These are phyloP conservation scores for Acmispon strigosus DNA, from an alignment of 306 rosid genomes.

Conservation along the genomic window DNA sequence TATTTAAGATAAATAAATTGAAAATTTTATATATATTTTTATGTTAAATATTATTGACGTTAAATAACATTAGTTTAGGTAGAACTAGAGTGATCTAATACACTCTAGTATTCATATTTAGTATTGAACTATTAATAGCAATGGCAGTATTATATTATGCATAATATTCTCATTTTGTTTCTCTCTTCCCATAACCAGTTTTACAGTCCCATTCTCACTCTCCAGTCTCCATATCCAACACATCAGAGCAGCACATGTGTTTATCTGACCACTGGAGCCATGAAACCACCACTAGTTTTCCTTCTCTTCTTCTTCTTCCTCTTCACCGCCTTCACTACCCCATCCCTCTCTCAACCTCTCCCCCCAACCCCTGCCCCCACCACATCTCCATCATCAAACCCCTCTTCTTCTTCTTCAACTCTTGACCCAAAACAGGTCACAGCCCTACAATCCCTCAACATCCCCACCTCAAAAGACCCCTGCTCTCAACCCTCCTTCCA, in stretches of 20 bases:
- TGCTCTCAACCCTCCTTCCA: conserved; percentile 49
- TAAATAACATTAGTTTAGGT: no score
- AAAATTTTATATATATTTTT: no score
- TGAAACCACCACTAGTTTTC: conserved; percentile 15
- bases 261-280: conserved; percentile 7
- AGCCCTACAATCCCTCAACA: conserved; percentile 84
- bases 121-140: no score
- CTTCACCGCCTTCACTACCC: conserved; percentile 4
- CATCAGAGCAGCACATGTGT: neutral
- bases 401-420: conserved; percentile 27
- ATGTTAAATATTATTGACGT: no score
- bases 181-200: neutral
- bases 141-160: no score
- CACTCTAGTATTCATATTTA: no score
- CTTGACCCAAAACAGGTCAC: conserved; percentile 83
- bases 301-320: conserved; percentile 12
- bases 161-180: no score
- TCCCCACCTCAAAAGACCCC: conserved; percentile 78
- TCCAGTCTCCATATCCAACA: neutral
- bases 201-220: neutral
- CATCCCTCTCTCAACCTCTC: conserved; percentile 8
- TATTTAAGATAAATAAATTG: no score
- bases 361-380: conserved; percentile 23
- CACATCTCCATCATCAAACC: neutral
- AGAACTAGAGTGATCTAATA: no score